A percentile compares a stretch with the other conserved stretches of the same genome.
phyloP scores from a whole-genome alignment of 257 asterid genomes.

The Gardenia jasminoides region DNA sequence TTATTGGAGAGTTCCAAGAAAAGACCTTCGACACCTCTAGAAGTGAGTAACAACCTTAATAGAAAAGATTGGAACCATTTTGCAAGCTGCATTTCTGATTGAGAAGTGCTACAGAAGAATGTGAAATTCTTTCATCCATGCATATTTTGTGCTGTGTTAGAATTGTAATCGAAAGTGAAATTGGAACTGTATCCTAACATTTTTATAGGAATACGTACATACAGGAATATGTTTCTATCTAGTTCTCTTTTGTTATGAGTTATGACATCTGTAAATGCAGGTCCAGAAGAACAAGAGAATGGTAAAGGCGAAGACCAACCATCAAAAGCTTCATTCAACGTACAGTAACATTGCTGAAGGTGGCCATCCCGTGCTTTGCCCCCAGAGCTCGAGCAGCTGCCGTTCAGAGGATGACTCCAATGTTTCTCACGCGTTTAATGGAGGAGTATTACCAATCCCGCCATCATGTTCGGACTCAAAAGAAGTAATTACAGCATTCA shows the following conservation, averaged over 20 bases:
- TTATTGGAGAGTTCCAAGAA: constrained; percentile 38
- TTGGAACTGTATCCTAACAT: too few relatives aligned
- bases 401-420: constrained; percentile 53
- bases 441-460: constrained; percentile 25
- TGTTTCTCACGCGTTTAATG: constrained; percentile 43
- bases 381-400: constrained; percentile 43
- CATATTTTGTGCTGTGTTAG: neutral
- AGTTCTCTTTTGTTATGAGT: neutral
- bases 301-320: constrained; percentile 30
- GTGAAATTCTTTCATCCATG: too few relatives aligned
- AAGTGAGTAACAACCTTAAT: constrained; percentile 12
- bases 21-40: constrained; percentile 35
- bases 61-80: neutral
- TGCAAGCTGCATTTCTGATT: neutral
- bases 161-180: neutral
- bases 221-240: too few relatives aligned
- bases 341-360: constrained; percentile 12
- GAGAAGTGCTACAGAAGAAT: too few relatives aligned
- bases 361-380: constrained; percentile 26
- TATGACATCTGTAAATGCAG: constrained; percentile 22
- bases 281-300: constrained; percentile 41
- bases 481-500: constrained; percentile 24
- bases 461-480: constrained; percentile 23
- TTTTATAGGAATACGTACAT: too few relatives aligned
- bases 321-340: constrained; percentile 5